Evolutionary conservation across 176 grass and related monocot species (phyloP).

Genomic region (Triticum timopheevii): DNA sequence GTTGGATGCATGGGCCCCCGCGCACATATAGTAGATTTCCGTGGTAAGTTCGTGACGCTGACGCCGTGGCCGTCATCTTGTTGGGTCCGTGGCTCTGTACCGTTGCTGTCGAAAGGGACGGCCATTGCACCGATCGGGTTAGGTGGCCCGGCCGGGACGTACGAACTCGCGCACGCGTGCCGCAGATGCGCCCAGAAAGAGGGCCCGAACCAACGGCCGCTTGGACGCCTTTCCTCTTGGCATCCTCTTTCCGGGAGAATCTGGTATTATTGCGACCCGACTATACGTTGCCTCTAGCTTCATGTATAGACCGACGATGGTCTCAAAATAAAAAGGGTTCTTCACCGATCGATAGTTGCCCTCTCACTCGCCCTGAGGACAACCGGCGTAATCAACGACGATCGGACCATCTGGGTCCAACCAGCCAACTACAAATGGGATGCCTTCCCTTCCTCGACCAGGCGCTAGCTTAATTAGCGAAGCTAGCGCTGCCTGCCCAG

Average conservation of each 20-base stretch:
- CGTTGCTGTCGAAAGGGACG: conserved; percentile 43
- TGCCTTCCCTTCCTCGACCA: background rate
- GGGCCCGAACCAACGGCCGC: background rate
- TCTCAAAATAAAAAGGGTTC: background rate
- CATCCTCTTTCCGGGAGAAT: conserved; percentile 27
- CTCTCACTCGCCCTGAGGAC: background rate
- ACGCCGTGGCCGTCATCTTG: background rate
- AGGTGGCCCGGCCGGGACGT: background rate
- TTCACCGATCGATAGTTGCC: background rate
- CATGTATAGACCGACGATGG: background rate
- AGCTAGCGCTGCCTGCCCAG: background rate
- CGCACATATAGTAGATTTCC: background rate
- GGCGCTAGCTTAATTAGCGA: background rate
- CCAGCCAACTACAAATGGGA: background rate
- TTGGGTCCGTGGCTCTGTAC: background rate
- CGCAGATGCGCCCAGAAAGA: conserved; percentile 34
- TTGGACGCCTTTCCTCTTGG: conserved; percentile 30
- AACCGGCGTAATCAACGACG: background rate
- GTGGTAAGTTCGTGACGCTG: background rate
- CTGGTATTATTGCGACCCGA: background rate
- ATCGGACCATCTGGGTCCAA: background rate
- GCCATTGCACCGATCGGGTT: conserved; percentile 10
- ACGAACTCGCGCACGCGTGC: conserved; percentile 40
- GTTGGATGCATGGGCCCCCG: background rate
- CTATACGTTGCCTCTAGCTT: background rate